A percentile compares a stretch with the other conserved stretches of the same genome.
These are phyloP conservation scores for Gossypium davidsonii DNA, from an alignment of 441 rosid genomes.

Conservation along the genomic window DNA sequence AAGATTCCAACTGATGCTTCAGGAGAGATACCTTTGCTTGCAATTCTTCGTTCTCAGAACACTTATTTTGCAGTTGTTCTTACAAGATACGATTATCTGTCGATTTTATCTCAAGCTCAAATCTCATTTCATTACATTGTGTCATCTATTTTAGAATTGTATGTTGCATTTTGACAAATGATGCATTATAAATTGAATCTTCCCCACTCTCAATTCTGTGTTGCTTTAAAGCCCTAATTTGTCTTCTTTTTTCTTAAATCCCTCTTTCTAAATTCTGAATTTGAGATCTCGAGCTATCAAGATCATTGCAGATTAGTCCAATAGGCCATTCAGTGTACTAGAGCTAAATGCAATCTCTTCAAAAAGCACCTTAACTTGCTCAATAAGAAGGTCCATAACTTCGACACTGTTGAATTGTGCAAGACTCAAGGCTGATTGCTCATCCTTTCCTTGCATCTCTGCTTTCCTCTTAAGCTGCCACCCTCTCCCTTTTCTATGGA, in stretches of 20 bases:
- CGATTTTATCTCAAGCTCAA: constrained; percentile 59
- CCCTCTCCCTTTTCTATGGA: too few relatives aligned
- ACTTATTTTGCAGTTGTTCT: too few relatives aligned
- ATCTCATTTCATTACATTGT: constrained; percentile 83
- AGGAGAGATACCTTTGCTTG: constrained; percentile 54
- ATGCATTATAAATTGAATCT: constrained; percentile 86
- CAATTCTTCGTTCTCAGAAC: constrained; percentile 61
- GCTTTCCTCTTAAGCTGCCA: too few relatives aligned
- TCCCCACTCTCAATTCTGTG: constrained; percentile 79
- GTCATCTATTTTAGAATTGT: constrained; percentile 76
- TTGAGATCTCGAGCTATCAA: constrained; percentile 70
- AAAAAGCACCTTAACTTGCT: constrained; percentile 98
- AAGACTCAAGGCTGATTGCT: too few relatives aligned
- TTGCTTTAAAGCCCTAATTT: constrained; percentile 74
- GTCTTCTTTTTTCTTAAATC: constrained; percentile 85
- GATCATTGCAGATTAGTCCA: constrained; percentile 83
- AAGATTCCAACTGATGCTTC: constrained; percentile 53
- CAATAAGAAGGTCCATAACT: constrained; percentile 78
- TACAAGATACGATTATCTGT: too few relatives aligned
- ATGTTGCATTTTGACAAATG: constrained; percentile 82
- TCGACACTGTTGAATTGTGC: too few relatives aligned
- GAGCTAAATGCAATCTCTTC: constrained; percentile 92
- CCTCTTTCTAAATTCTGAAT: constrained; percentile 74
- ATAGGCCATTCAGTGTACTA: constrained; percentile 88
- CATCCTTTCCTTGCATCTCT: too few relatives aligned